A percentile compares a stretch with the other conserved stretches of the same genome.
Evolutionary conservation across 306 rosid species (phyloP).

Genomic region (Prunus fruticosa): DNA sequence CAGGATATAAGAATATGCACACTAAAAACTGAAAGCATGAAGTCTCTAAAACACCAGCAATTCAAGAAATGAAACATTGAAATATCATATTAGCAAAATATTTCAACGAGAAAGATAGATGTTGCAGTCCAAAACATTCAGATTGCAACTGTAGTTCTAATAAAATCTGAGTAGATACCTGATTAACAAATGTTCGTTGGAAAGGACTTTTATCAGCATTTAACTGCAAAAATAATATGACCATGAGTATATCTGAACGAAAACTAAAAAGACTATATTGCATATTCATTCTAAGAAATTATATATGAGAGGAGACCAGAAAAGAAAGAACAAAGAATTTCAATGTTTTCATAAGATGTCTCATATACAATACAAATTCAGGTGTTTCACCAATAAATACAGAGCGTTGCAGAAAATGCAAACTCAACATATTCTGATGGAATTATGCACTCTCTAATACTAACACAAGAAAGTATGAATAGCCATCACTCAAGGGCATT

Average conservation of each 20-base stretch:
- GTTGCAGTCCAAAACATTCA: slow-evolving; percentile 13
- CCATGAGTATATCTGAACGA: slow-evolving; percentile 21
- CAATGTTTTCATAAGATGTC: neutral
- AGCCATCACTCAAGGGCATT: neutral
- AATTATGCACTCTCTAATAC: neutral
- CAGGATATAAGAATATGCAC: neutral
- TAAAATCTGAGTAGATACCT: slow-evolving; percentile 47
- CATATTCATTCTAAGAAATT: neutral
- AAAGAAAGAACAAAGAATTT: neutral
- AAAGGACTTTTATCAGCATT: slow-evolving; percentile 96
- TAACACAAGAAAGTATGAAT: neutral
- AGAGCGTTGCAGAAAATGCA: neutral
- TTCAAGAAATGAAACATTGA: neutral
- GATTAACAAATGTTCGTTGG: slow-evolving; percentile 94
- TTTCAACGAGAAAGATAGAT: slow-evolving; percentile 1
- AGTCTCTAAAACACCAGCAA: slow-evolving; percentile 3
- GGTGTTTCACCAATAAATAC: neutral
- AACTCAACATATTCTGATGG: neutral
- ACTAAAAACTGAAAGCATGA: slow-evolving; percentile 18
- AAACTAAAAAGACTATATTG: neutral
- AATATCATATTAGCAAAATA: neutral
- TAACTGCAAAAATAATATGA: slow-evolving; percentile 55
- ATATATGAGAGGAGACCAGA: neutral
- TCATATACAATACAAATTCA: neutral
- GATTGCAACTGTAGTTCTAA: slow-evolving; percentile 19